Evolutionary conservation across 257 asterid genomes (phyloP).

Genomic region (Euphrasia confusa): DNA sequence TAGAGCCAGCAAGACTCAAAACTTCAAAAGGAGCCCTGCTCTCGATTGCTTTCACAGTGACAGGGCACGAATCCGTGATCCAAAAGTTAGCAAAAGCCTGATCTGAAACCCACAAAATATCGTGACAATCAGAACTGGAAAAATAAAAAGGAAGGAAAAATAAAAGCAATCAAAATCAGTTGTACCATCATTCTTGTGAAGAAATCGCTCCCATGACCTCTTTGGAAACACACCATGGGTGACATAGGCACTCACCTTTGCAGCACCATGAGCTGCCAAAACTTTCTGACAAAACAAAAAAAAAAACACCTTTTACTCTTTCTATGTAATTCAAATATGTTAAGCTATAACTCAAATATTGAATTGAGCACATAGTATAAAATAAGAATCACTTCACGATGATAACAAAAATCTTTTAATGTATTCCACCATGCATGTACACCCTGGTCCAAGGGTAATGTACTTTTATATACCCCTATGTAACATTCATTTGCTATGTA

Average conservation of each 20-base stretch:
- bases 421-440: too few relatives aligned
- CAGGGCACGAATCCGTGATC: conserved; percentile 91
- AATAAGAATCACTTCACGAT: neutral
- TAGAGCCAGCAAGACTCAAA: conserved; percentile 85
- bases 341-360: too few relatives aligned
- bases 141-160: neutral
- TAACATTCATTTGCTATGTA: too few relatives aligned
- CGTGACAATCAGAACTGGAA: conserved; percentile 13
- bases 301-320: neutral
- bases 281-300: conserved; percentile 61
- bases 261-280: conserved; percentile 82
- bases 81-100: conserved; percentile 79
- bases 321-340: neutral
- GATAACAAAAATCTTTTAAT: too few relatives aligned
- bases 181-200: conserved; percentile 65
- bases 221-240: conserved; percentile 89
- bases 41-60: conserved; percentile 60
- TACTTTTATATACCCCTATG: too few relatives aligned
- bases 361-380: too few relatives aligned
- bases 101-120: conserved; percentile 28
- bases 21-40: conserved; percentile 77
- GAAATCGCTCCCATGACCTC: conserved; percentile 71
- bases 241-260: conserved; percentile 88
- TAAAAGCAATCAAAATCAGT: neutral
- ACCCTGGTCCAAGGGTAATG: too few relatives aligned